These are phyloP conservation scores for Suhomyces coccinellae DNA, from an alignment of 1,139 yeast species.

Conservation along the genomic window DNA sequence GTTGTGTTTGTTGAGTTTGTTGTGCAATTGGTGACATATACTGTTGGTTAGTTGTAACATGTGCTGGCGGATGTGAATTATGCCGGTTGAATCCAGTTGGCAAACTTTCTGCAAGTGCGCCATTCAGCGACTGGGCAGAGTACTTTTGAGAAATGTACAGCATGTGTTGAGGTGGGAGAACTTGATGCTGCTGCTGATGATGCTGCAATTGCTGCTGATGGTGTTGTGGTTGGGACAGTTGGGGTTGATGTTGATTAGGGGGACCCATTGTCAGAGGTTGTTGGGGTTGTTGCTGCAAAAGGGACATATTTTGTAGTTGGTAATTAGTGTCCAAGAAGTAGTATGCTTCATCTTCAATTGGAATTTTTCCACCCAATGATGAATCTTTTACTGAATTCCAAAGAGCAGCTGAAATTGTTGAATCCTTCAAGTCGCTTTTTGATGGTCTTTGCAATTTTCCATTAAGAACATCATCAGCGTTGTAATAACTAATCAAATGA, in stretches of 20 bases:
- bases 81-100: slow-evolving; percentile 13
- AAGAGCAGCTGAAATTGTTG: slow-evolving; percentile 57
- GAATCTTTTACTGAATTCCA: slow-evolving; percentile 62
- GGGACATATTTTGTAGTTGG: slow-evolving; percentile 45
- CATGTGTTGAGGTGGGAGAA: slow-evolving; percentile 8
- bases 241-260: slow-evolving; percentile 8
- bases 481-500: slow-evolving; percentile 78
- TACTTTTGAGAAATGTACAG: slow-evolving; percentile 13
- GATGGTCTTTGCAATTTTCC: slow-evolving; percentile 62
- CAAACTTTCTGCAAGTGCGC: slow-evolving; percentile 3
- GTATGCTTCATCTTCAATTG: slow-evolving; percentile 54
- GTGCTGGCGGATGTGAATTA: slow-evolving; percentile 19
- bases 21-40: slow-evolving; percentile 14
- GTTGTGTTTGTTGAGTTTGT: slow-evolving; percentile 11
- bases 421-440: slow-evolving; percentile 51
- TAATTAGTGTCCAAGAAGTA: slow-evolving; percentile 51
- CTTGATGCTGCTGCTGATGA: slow-evolving; percentile 11
- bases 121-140: slow-evolving; percentile 1
- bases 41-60: slow-evolving; percentile 11
- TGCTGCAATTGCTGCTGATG: slow-evolving; percentile 7
- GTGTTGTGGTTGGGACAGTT: slow-evolving; percentile 9
- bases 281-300: slow-evolving; percentile 22
- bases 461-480: slow-evolving; percentile 66
- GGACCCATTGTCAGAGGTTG: slow-evolving; percentile 13
- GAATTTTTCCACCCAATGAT: slow-evolving; percentile 56